These are phyloP conservation scores for Aspergillus sp. DNA, from an alignment of 2,329 filamentous ascomycete species.

Conservation along the genomic window DNA sequence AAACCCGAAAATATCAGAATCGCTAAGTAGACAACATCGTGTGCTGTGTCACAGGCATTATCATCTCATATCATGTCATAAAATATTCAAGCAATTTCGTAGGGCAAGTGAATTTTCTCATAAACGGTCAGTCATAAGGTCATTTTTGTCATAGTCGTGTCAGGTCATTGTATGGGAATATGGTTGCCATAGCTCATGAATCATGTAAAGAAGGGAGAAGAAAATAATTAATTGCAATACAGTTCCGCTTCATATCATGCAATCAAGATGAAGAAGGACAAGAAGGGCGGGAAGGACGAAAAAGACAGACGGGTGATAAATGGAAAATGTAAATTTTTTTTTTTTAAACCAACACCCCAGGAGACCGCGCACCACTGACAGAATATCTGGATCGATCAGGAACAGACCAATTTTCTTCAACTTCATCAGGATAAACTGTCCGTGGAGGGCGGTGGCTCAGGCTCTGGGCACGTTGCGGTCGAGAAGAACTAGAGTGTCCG, in stretches of 20 bases:
- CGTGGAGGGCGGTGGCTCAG: constrained; percentile 16
- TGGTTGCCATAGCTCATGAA: background rate
- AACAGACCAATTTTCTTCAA: constrained; percentile 23
- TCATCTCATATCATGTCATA: background rate
- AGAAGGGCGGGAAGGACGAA: too few relatives aligned
- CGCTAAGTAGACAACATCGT: background rate
- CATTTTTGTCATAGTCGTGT: background rate
- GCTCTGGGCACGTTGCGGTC: constrained; percentile 24
- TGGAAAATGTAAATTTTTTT: too few relatives aligned
- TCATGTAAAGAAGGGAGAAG: background rate
- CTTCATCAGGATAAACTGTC: constrained; percentile 31
- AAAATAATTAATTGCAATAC: background rate
- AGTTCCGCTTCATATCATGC: too few relatives aligned
- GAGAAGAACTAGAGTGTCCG: constrained; percentile 26
- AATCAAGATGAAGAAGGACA: too few relatives aligned
- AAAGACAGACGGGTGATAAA: too few relatives aligned
- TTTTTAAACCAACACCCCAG: constrained; percentile 4
- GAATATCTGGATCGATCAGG: constrained; percentile 12
- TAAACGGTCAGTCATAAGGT: background rate
- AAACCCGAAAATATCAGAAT: background rate
- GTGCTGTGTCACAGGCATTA: background rate
- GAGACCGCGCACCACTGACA: constrained; percentile 4
- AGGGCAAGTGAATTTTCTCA: background rate
- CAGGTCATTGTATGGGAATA: background rate
- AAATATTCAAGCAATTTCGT: background rate